These are phyloP conservation scores for Schizonepeta tenuifolia DNA, from an alignment of 257 asterid species.

Conservation along the genomic window DNA sequence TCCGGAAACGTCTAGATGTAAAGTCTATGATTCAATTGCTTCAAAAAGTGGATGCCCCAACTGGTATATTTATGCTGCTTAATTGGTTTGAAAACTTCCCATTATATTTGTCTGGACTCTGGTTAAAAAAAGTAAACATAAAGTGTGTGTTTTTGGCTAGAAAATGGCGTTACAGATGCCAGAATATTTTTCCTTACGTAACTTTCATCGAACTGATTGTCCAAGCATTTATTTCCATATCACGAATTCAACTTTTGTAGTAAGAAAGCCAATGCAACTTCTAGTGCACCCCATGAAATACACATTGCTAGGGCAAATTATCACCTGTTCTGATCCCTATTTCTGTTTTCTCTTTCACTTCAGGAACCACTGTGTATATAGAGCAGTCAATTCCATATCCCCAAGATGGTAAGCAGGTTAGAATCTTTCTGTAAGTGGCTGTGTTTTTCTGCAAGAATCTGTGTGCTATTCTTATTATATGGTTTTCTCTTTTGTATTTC, in stretches of 20 bases:
- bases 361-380: conserved; percentile 84
- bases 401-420: conserved; percentile 95
- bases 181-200: not conserved
- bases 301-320: conserved; percentile 1
- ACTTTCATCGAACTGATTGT: not conserved
- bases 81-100: conserved; percentile 19
- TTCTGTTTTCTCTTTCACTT: conserved; percentile 32
- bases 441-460: conserved; percentile 10
- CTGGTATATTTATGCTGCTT: conserved; percentile 49
- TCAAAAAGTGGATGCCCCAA: conserved; percentile 72
- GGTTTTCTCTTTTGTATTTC: not conserved
- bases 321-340: conserved; percentile 22
- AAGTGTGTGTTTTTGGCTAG: conserved; percentile 2
- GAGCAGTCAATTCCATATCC: conserved; percentile 90
- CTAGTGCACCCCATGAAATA: conserved; percentile 2
- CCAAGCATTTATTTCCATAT: not conserved
- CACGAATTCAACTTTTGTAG: not conserved
- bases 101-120: not conserved
- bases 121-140: not conserved
- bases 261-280: conserved; percentile 4
- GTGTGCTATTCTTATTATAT: not conserved
- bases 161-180: conserved; percentile 8
- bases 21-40: conserved; percentile 76
- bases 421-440: conserved; percentile 30
- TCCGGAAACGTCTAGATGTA: conserved; percentile 71